phyloP scores from a whole-genome alignment of 495 filamentous ascomycete genomes.

The Neurospora sp. region DNA sequence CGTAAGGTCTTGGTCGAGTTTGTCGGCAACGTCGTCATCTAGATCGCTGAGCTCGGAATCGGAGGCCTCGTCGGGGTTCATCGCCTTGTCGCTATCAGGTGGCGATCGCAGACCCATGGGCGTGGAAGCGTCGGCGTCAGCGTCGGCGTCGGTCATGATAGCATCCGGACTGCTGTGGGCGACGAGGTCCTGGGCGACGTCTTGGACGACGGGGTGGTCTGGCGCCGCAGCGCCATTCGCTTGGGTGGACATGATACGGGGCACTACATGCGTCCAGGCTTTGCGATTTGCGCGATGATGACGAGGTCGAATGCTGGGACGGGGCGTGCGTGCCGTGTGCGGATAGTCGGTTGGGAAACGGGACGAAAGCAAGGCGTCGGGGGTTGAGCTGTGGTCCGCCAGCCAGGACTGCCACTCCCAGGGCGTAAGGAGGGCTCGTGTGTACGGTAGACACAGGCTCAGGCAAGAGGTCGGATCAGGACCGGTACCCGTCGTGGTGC shows the following conservation, averaged over 20 bases:
- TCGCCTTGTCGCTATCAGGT: conserved; percentile 41
- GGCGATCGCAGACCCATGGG: conserved; percentile 38
- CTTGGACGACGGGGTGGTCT: conserved; percentile 11
- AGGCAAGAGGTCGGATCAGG: background rate
- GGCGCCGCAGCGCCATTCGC: conserved; percentile 30
- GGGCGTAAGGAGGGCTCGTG: background rate
- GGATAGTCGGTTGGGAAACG: background rate
- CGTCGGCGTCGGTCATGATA: conserved; percentile 6
- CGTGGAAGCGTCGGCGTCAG: conserved; percentile 18
- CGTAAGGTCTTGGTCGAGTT: conserved; percentile 13
- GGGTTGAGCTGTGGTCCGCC: background rate
- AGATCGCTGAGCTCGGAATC: conserved; percentile 50
- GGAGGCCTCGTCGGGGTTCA: conserved; percentile 36
- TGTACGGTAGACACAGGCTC: background rate
- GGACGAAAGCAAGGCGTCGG: background rate
- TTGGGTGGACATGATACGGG: conserved; percentile 28
- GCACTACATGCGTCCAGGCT: conserved; percentile 28
- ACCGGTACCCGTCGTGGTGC: background rate
- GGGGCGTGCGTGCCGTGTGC: background rate
- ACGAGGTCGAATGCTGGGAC: conserved; percentile 7
- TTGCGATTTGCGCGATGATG: conserved; percentile 9
- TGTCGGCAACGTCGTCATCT: conserved; percentile 33
- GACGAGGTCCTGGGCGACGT: background rate
- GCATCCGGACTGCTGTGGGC: conserved; percentile 1
- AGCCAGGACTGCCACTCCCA: background rate